These are phyloP conservation scores for Clarireedia homoeocarpa DNA, from an alignment of 2,329 filamentous ascomycete species.

Conservation along the genomic window DNA sequence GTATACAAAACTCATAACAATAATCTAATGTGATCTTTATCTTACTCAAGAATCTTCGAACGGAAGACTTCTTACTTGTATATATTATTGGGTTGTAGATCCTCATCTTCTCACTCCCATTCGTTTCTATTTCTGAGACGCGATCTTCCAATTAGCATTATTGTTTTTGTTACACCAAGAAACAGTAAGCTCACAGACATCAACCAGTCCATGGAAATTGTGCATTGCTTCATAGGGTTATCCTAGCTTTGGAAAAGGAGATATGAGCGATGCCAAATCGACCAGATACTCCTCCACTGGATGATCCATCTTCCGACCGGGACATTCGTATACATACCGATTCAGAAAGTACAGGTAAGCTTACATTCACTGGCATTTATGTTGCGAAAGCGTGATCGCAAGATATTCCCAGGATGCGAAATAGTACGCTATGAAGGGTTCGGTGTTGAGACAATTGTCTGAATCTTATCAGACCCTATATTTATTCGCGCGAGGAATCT, in stretches of 20 bases:
- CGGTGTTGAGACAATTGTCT: neutral
- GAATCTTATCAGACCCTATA: neutral
- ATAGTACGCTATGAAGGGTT: too few relatives aligned
- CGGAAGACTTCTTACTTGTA: neutral
- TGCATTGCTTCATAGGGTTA: constrained; percentile 4
- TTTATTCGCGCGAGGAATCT: neutral
- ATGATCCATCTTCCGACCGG: constrained; percentile 6
- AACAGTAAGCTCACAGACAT: neutral
- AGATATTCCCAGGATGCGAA: neutral
- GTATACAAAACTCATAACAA: neutral
- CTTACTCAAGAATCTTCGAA: neutral
- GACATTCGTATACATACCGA: constrained; percentile 15
- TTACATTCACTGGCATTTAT: constrained; percentile 1
- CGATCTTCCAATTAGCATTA: neutral
- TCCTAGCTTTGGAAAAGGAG: constrained; percentile 11
- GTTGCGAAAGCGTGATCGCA: neutral
- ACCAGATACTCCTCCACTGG: constrained; percentile 11
- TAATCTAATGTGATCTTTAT: neutral
- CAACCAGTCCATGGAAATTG: constrained; percentile 5
- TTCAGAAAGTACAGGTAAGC: constrained; percentile 15
- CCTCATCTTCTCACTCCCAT: neutral
- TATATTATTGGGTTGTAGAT: neutral
- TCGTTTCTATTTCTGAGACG: too few relatives aligned
- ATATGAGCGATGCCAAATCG: constrained; percentile 19
- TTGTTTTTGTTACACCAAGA: constrained; percentile 6